These are phyloP conservation scores for Glycine soja DNA, from an alignment of 306 rosid genomes.

Conservation along the genomic window DNA sequence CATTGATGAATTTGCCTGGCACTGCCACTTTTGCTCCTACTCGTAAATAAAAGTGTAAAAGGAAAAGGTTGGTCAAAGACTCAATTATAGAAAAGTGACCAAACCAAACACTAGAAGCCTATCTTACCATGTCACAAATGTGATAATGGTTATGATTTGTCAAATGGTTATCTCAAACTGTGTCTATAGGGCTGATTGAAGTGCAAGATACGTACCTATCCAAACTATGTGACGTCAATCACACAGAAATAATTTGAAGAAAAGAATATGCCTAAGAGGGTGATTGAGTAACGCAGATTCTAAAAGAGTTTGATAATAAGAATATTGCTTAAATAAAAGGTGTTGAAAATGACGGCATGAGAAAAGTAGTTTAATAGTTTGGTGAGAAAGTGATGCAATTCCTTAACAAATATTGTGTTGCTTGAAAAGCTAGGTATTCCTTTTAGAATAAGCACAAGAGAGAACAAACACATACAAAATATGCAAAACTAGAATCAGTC, in stretches of 20 bases:
- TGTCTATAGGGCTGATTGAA: slow-evolving; percentile 6
- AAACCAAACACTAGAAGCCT: slow-evolving; percentile 36
- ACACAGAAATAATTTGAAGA: slow-evolving; percentile 48
- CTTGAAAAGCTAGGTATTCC: slow-evolving; percentile 45
- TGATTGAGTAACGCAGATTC: slow-evolving; percentile 52
- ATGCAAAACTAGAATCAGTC: slow-evolving; percentile 33
- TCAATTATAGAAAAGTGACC: slow-evolving; percentile 26
- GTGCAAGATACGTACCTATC: slow-evolving; percentile 29
- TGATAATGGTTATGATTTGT: slow-evolving; percentile 38
- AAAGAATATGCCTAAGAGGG: slow-evolving; percentile 44
- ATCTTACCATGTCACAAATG: slow-evolving; percentile 36
- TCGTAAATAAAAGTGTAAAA: slow-evolving; percentile 14
- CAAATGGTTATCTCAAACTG: slow-evolving; percentile 25
- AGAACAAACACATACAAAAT: slow-evolving; percentile 17
- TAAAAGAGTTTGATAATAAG: slow-evolving; percentile 29
- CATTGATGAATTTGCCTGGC: slow-evolving; percentile 56
- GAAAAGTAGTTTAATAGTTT: slow-evolving; percentile 9
- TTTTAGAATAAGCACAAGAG: slow-evolving; percentile 16
- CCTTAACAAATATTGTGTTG: slow-evolving; percentile 42
- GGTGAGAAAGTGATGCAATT: slow-evolving; percentile 44
- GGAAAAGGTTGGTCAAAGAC: slow-evolving; percentile 34
- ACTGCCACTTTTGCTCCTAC: slow-evolving; percentile 39
- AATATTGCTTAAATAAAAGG: slow-evolving; percentile 48
- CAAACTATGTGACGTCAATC: slow-evolving; percentile 34
- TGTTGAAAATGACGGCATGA: slow-evolving; percentile 46